Evolutionary conservation across 2,329 filamentous ascomycete species (phyloP), one percentile per base, ranked within the genome.

Genomic region (Zasmidium cellare): DNA sequence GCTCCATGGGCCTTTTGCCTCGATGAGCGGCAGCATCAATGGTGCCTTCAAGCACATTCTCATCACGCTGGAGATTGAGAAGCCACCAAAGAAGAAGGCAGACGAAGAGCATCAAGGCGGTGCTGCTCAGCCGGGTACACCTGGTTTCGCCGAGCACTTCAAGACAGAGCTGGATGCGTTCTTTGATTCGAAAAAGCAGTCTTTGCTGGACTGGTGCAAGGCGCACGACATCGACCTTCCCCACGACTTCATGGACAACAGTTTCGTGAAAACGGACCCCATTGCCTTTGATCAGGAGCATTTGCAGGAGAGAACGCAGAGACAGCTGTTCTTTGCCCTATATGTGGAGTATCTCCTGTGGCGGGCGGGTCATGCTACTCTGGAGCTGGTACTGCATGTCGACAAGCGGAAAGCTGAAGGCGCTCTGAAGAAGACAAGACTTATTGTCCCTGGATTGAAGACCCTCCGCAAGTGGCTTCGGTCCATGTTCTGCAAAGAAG

Each of bases 291-390:
- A 61, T 74, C 78, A 77, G 89, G 71, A 83, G 75, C 41, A 74
- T 84, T 1, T 86, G 81, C 65, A 89, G 85, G 3, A 90, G 85
- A 1, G 79, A 11, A 83, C 86, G 55, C 85, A 89, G 63, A 78
- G 84, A 11, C 87, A 91, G 65, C 77, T 92, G 0, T 91, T 88
- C 70, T 77, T 90, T 11, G 78, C 89, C n/a, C 79, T 91, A 2
- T 84, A 84, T 60, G 84, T 92, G 73, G 87, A 92, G 66, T 88
- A 88, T 67, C 76, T 91, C 7, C 75, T 88, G 1, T 80, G 80
- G 63, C 80, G 80, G 0, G 77, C 85, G 0, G 85, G 85, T 11
- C 76, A 81, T 55, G 83, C 86, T 0, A 81, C 90, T 2, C 76
- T 87, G 9, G 80, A 85, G 2, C 81, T 92, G 31, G 84, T 89